Percentiles rank a stretch among this genome's conserved stretches.
These are phyloP conservation scores for Flaveria sonorensis DNA, from an alignment of 129 eudicot genomes.

Conservation along the genomic window DNA sequence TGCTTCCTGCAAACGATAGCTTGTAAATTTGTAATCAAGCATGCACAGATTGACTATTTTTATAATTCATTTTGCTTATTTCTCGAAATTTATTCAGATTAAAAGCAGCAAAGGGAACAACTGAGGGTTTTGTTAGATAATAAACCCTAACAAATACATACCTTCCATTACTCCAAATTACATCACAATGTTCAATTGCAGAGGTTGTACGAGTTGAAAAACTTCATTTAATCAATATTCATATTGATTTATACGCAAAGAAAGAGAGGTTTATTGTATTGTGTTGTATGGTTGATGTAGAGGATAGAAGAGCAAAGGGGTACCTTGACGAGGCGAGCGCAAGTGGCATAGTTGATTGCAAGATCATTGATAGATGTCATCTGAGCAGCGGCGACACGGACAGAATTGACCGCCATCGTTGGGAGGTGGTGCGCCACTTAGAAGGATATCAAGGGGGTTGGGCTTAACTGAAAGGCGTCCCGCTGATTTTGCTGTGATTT, in stretches of 20 bases:
- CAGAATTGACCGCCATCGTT: slow-evolving; percentile 62
- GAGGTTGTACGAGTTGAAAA: neutral
- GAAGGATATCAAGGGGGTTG: too few species aligned
- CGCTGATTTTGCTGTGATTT: too few species aligned
- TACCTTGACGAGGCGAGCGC: slow-evolving; percentile 84
- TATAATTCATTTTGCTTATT: neutral
- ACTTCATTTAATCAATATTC: neutral
- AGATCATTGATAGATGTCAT: slow-evolving; percentile 91
- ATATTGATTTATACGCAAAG: too few species aligned
- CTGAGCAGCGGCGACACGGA: slow-evolving; percentile 91
- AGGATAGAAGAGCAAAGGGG: neutral
- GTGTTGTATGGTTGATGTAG: too few species aligned
- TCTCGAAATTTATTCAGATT: too few species aligned
- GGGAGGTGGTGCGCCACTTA: neutral
- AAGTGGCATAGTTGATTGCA: slow-evolving; percentile 75
- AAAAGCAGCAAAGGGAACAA: too few species aligned
- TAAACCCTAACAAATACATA: slow-evolving; percentile 16
- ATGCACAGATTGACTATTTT: too few species aligned
- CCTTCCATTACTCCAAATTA: neutral
- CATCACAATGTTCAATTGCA: slow-evolving; percentile 1
- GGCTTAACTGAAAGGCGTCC: neutral
- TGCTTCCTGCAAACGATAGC: slow-evolving; percentile 63
- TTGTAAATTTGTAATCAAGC: neutral
- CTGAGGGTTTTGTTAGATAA: neutral
- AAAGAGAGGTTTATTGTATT: slow-evolving; percentile 1